phyloP scores from a whole-genome alignment of 1,284 basidiomycete species.

The Rhodotorula sp. region DNA sequence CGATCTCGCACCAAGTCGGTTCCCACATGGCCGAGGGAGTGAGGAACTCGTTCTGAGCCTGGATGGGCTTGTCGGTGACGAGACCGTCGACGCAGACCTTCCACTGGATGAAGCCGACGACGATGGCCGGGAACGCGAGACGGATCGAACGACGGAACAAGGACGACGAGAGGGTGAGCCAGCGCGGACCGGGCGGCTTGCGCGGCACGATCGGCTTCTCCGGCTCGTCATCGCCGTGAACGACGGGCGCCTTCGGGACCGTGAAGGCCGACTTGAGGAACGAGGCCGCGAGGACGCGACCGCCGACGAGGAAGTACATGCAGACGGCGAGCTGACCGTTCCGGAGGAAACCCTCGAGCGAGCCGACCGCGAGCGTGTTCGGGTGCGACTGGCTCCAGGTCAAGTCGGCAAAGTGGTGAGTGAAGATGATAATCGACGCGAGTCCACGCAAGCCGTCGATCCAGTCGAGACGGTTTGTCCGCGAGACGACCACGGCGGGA shows the following conservation, averaged over 20 bases:
- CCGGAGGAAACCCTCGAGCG: slow-evolving; percentile 46
- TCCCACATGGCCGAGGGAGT: slow-evolving; percentile 49
- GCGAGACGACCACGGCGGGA: slow-evolving; percentile 46
- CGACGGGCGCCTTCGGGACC: slow-evolving; percentile 46
- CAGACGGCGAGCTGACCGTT: slow-evolving; percentile 49
- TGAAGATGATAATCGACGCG: slow-evolving; percentile 51
- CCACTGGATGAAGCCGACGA: slow-evolving; percentile 51
- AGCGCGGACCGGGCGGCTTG: slow-evolving; percentile 46
- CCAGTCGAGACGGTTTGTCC: slow-evolving; percentile 50
- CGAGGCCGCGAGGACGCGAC: slow-evolving; percentile 50
- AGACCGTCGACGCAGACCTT: slow-evolving; percentile 47
- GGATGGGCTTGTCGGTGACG: slow-evolving; percentile 45
- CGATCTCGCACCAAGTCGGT: slow-evolving; percentile 50
- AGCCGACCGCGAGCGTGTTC: slow-evolving; percentile 48
- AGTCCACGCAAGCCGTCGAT: slow-evolving; percentile 52
- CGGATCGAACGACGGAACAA: slow-evolving; percentile 51
- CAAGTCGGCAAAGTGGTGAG: slow-evolving; percentile 51
- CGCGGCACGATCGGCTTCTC: slow-evolving; percentile 43
- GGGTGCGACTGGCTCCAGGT: slow-evolving; percentile 50
- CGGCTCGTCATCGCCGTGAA: slow-evolving; percentile 48
- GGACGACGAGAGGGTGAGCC: slow-evolving; percentile 49
- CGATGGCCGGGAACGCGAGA: slow-evolving; percentile 50
- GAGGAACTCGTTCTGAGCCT: slow-evolving; percentile 44
- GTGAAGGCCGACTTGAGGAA: slow-evolving; percentile 50
- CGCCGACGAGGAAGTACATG: slow-evolving; percentile 51